A percentile compares a stretch with the other conserved stretches of the same genome.
These are phyloP conservation scores for Endocalyx cinctus DNA, from an alignment of 2,329 filamentous ascomycete genomes.

Conservation along the genomic window DNA sequence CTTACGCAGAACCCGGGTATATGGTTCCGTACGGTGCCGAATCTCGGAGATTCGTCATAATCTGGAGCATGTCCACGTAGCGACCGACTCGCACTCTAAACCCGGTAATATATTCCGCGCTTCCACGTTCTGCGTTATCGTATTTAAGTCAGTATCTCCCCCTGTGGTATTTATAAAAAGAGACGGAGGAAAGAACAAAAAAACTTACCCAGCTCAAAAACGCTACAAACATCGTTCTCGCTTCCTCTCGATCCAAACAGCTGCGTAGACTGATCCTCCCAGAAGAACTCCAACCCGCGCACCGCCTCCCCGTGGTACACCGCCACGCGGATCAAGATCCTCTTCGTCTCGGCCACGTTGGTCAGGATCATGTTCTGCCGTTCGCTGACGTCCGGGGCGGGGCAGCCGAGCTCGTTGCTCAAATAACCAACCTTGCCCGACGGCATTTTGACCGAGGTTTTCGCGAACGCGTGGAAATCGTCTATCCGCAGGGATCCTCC, in stretches of 20 bases:
- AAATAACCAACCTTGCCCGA: conserved; percentile 67
- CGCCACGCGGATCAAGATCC: conserved; percentile 69
- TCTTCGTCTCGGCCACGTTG: conserved; percentile 61
- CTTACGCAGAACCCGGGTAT: conserved; percentile 85
- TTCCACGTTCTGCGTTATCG: conserved; percentile 61
- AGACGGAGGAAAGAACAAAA: background rate
- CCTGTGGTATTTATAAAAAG: background rate
- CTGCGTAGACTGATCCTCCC: conserved; percentile 80
- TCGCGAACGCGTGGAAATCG: conserved; percentile 67
- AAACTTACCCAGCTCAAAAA: conserved; percentile 70
- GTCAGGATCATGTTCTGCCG: conserved; percentile 71
- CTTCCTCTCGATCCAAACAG: conserved; percentile 82
- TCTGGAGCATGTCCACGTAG: conserved; percentile 85
- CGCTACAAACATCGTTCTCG: conserved; percentile 63
- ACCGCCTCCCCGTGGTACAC: conserved; percentile 74
- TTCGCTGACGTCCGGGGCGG: conserved; percentile 64
- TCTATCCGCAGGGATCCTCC: conserved; percentile 70
- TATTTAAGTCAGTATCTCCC: conserved; percentile 5
- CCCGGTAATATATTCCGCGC: conserved; percentile 81
- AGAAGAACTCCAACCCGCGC: conserved; percentile 87
- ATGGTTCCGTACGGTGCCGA: conserved; percentile 73
- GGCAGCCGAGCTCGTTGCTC: conserved; percentile 68
- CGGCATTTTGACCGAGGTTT: conserved; percentile 72
- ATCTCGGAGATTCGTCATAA: conserved; percentile 87
- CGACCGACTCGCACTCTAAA: conserved; percentile 76